Base-by-base conservation (phyloP, 345 rosid species). In the Gossypium rotundifolium region DNA sequence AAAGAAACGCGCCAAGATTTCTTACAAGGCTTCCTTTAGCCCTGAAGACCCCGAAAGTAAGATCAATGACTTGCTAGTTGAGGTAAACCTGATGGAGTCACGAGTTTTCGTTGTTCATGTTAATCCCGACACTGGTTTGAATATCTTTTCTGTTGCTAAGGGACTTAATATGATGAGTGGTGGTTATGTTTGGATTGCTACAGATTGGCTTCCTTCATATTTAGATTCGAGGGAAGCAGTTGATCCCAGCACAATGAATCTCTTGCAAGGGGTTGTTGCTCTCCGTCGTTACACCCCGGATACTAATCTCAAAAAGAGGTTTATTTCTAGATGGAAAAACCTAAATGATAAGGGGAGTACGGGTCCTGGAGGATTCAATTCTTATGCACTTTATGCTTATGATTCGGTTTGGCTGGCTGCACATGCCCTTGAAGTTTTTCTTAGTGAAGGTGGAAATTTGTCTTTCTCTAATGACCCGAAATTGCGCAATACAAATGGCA, bases 401-500 rank as follows among this genome's bases (percentile, higher is more conserved):
- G 98, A 94, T 86, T 86, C 97, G 11, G 91, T 94, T 73, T 91
- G 97, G 97, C 85, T 94, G 79, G 94, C 85, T 78, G 98, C 98
- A 44, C 88, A 77, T 25, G 97, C 97, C 71, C 93, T 94, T 5
- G 89, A 91, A 51, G 66, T 61, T 61, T 94, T 86, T 75, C 75
- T 92, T 80, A 79, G 72, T 7, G 76, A 82, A 74, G 92, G 91
- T n/a, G 89, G 94, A 71, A 80, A 78, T 61, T 52, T 91, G 72
- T 86, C 97, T 78, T 89, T 87, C 85, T 89, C 98, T 9, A 1
- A 38, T 25, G 98, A 91, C 79, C 89, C 86, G 2, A 88, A 75
- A 64, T 76, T 92, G 79, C 79, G 29, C 0, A 79, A 82, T 63
- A 72, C 77, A 48, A 91, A 84, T 71, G 78, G 79, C 58, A 91